Evolutionary conservation across 225 moss, liverwort and hornwort species (phyloP).

Genomic region (Sphagnum tenellum): DNA sequence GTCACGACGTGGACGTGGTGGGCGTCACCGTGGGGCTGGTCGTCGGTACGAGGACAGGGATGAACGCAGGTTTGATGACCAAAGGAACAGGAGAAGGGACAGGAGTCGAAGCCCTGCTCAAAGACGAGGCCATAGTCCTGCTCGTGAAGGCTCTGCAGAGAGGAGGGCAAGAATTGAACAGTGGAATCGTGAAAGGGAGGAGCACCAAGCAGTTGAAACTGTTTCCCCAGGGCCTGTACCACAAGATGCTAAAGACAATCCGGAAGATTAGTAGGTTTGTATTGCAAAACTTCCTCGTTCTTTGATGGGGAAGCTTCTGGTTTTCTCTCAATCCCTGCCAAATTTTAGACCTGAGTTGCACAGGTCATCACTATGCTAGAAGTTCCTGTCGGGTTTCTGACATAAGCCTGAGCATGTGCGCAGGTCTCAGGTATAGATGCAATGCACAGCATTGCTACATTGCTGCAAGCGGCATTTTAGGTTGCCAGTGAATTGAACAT

Average conservation of each 20-base stretch:
- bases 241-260: slow-evolving; percentile 57
- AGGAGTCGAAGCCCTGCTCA: slow-evolving; percentile 71
- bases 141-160: slow-evolving; percentile 94
- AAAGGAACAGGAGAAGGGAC: slow-evolving; percentile 62
- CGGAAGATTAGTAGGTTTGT: slow-evolving; percentile 97
- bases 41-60: slow-evolving; percentile 85
- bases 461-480: slow-evolving; percentile 94
- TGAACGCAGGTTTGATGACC: slow-evolving; percentile 61
- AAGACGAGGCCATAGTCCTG: slow-evolving; percentile 72
- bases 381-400: slow-evolving; percentile 88
- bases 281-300: slow-evolving; percentile 40
- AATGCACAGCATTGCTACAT: slow-evolving; percentile 94
- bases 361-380: slow-evolving; percentile 27
- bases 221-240: slow-evolving; percentile 50
- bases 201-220: slow-evolving; percentile 66
- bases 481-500: slow-evolving; percentile 97
- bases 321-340: slow-evolving; percentile 4
- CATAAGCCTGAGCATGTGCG: slow-evolving; percentile 99
- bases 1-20: slow-evolving; percentile 72
- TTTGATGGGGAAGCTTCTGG: slow-evolving; percentile 17
- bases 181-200: slow-evolving; percentile 98
- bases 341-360: slow-evolving; percentile 14
- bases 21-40: slow-evolving; percentile 77
- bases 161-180: slow-evolving; percentile 95
- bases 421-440: slow-evolving; percentile 99